Conservation (phyloP, 169 alveolate species). For the Cystoisospora suis region DNA sequence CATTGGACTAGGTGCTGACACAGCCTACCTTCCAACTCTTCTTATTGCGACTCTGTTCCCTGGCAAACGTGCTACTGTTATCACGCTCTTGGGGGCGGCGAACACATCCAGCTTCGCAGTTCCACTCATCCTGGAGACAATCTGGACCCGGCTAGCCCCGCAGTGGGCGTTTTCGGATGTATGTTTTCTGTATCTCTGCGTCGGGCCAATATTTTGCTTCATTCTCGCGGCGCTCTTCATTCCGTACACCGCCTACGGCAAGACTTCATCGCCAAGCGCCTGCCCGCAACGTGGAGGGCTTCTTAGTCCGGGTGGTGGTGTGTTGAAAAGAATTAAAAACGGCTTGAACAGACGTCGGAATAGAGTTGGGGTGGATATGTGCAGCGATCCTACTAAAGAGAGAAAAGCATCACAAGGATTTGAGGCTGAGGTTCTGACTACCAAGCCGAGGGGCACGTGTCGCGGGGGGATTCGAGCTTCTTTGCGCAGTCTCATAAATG, state of each 20-base stretch:
- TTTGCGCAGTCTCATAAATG: too few relatives aligned
- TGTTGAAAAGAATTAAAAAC: too few relatives aligned
- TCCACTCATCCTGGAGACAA: constrained; percentile 41
- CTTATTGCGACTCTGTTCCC: constrained; percentile 15
- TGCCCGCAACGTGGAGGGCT: background rate
- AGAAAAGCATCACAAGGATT: too few relatives aligned
- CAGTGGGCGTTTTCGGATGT: constrained; percentile 24
- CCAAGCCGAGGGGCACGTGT: too few relatives aligned
- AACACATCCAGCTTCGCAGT: constrained; percentile 59
- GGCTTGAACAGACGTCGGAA: too few relatives aligned
- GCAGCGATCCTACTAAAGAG: too few relatives aligned
- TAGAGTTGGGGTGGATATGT: too few relatives aligned
- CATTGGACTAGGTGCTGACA: constrained; percentile 58
- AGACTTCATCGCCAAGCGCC: background rate
- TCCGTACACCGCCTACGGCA: constrained; percentile 26
- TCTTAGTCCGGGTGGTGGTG: too few relatives aligned
- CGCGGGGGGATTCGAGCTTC: too few relatives aligned
- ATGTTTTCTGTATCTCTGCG: constrained; percentile 38
- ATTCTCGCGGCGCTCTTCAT: constrained; percentile 43
- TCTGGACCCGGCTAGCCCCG: background rate
- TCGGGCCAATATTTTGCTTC: constrained; percentile 41
- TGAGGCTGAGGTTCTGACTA: too few relatives aligned
- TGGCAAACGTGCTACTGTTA: constrained; percentile 26
- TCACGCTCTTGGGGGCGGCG: constrained; percentile 57
- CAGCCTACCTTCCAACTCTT: constrained; percentile 49